A percentile compares a stretch with the other conserved stretches of the same genome.
Conservation (phyloP, 2,329 filamentous ascomycete species). For the Diaporthe velutina region DNA sequence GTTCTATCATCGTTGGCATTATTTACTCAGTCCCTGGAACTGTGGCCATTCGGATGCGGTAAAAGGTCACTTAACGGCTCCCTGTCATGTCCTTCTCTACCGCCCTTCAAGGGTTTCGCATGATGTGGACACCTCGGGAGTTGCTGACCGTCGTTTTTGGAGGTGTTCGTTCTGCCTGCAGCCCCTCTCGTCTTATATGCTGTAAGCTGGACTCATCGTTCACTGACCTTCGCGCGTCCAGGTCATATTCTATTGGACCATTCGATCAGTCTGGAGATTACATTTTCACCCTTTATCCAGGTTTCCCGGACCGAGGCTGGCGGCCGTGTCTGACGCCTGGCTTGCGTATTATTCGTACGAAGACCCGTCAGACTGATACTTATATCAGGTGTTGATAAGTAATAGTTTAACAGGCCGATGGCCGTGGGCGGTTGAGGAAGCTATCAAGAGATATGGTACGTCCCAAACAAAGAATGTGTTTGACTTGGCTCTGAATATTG, state of each 20-base stretch:
- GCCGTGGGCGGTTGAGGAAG: conserved; percentile 32
- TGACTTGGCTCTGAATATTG: too few species aligned
- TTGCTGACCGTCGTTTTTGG: not conserved
- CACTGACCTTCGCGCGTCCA: not conserved
- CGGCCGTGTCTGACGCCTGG: conserved; percentile 32
- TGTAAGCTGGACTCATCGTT: too few species aligned
- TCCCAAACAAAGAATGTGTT: too few species aligned
- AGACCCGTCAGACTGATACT: too few species aligned
- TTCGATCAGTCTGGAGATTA: conserved; percentile 38
- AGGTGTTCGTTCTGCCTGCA: not conserved
- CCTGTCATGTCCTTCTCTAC: not conserved
- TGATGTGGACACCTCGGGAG: not conserved
- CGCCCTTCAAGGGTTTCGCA: not conserved
- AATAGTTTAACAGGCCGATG: conserved; percentile 23
- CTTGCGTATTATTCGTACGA: conserved; percentile 29
- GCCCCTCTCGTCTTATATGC: too few species aligned
- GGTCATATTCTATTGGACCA: not conserved
- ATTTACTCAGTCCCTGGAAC: too few species aligned
- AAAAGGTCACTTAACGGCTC: not conserved
- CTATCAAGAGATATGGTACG: conserved; percentile 32
- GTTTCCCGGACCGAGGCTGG: conserved; percentile 33
- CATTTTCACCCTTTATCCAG: conserved; percentile 35
- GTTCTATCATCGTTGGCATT: too few species aligned
- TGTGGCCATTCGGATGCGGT: too few species aligned
- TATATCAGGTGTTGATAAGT: too few species aligned